These are phyloP conservation scores for Erodium texanum DNA, from an alignment of 441 rosid species.

Conservation along the genomic window DNA sequence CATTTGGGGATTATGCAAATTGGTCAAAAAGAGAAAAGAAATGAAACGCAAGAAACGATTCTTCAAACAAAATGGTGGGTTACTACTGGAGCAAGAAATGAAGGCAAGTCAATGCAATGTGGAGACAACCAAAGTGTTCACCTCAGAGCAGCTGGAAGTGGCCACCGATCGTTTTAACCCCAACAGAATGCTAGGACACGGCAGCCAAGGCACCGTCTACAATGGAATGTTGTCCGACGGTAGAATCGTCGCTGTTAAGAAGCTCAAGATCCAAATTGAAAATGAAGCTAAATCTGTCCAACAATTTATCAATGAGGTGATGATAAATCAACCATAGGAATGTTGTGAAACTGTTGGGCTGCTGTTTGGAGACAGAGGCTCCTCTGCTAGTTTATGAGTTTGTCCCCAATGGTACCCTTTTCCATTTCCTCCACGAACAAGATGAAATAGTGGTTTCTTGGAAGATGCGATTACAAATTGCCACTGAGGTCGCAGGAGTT, in stretches of 20 bases:
- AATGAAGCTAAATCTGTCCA: background rate
- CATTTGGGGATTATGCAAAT: too few relatives aligned
- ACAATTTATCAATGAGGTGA: background rate
- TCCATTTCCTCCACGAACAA: background rate
- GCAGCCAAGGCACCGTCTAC: conserved; percentile 2
- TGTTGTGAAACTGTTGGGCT: conserved; percentile 1
- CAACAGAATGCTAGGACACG: conserved; percentile 2
- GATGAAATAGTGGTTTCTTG: background rate
- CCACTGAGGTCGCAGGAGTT: background rate
- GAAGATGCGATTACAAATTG: background rate
- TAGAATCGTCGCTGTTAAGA: background rate
- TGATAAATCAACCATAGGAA: conserved; percentile 5
- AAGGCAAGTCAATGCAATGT: background rate
- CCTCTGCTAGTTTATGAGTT: conserved; percentile 5
- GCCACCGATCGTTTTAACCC: conserved; percentile 1
- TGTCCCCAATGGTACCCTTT: conserved; percentile 1
- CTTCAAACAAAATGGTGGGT: conserved; percentile 4
- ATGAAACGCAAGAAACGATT: background rate
- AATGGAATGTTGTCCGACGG: conserved; percentile 2
- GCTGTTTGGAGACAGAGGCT: conserved; percentile 4
- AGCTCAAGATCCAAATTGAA: background rate
- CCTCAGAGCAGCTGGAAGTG: background rate
- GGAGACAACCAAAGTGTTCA: background rate
- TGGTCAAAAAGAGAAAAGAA: background rate
- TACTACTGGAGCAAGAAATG: background rate